phyloP scores from a whole-genome alignment of 768 basidiomycete species.

The Psilocybe tampanensis region DNA sequence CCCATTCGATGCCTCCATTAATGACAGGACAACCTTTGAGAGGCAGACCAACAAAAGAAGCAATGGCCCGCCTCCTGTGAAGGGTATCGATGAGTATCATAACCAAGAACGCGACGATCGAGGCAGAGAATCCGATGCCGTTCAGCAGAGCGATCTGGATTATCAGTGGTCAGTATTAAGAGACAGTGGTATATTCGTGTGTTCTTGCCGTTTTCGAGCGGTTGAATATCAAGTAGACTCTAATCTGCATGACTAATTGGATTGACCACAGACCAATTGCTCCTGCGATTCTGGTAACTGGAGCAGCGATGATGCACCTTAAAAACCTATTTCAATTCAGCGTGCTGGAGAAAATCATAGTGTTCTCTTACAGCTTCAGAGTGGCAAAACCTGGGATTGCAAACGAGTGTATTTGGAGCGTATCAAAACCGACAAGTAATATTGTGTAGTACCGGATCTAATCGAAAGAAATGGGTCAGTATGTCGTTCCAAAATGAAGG shows the following conservation, averaged over 20 bases:
- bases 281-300: constrained; percentile 43
- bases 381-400: constrained; percentile 37
- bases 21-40: constrained; percentile 44
- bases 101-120: constrained; percentile 43
- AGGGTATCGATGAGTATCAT: constrained; percentile 41
- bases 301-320: constrained; percentile 48
- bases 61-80: constrained; percentile 36
- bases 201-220: constrained; percentile 39
- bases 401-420: constrained; percentile 46
- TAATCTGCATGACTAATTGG: constrained; percentile 50
- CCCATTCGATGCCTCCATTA: constrained; percentile 45
- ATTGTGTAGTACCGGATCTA: constrained; percentile 53
- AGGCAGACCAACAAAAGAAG: constrained; percentile 33
- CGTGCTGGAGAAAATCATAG: too few species aligned
- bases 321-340: constrained; percentile 23
- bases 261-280: constrained; percentile 49
- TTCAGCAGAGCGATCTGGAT: constrained; percentile 41
- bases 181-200: background rate
- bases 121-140: constrained; percentile 37
- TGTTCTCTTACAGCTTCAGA: constrained; percentile 32
- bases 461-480: background rate
- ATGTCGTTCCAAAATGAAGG: background rate
- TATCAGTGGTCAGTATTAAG: background rate
- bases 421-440: constrained; percentile 43
- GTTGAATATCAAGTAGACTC: constrained; percentile 44